A percentile compares a stretch with the other conserved stretches of the same genome.
phyloP scores from a whole-genome alignment of 768 basidiomycete genomes.

The Xerocomellus amylosporus region DNA sequence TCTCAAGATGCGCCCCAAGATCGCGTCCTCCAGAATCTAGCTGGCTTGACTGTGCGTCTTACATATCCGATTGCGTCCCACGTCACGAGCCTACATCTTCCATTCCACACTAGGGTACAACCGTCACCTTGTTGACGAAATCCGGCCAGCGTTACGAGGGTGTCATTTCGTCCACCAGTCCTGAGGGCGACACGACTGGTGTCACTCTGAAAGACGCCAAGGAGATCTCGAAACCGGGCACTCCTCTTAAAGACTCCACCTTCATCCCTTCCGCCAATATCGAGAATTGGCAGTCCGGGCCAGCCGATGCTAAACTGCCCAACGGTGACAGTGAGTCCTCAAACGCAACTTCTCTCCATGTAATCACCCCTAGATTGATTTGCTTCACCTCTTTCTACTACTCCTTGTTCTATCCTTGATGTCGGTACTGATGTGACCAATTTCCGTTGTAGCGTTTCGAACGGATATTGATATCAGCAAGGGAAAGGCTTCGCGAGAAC shows the following conservation, averaged over 20 bases:
- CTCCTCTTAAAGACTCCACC: slow-evolving; percentile 64
- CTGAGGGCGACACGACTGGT: slow-evolving; percentile 67
- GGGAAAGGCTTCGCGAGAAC: slow-evolving; percentile 53
- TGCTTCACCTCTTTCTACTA: not conserved
- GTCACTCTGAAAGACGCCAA: slow-evolving; percentile 76
- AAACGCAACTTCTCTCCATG: not conserved
- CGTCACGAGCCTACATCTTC: slow-evolving; percentile 16
- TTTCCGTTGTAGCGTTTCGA: slow-evolving; percentile 58
- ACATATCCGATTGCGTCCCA: slow-evolving; percentile 7
- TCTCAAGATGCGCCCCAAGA: slow-evolving; percentile 51
- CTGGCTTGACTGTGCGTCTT: slow-evolving; percentile 66
- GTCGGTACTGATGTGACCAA: slow-evolving; percentile 13
- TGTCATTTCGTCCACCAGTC: slow-evolving; percentile 55
- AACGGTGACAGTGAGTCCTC: slow-evolving; percentile 67
- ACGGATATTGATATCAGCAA: slow-evolving; percentile 80
- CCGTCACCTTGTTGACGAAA: slow-evolving; percentile 74
- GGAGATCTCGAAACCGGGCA: slow-evolving; percentile 64
- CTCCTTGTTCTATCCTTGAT: not conserved
- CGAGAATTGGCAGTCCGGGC: slow-evolving; percentile 69
- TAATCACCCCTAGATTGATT: not conserved
- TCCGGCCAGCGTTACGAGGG: slow-evolving; percentile 72
- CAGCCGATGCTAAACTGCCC: slow-evolving; percentile 64
- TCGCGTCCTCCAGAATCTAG: slow-evolving; percentile 59
- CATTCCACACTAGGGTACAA: slow-evolving; percentile 57
- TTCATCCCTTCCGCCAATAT: slow-evolving; percentile 75